Evolutionary conservation across 1,284 basidiomycete genomes (phyloP), one percentile per base, ranked within the genome.

Genomic region (Melanopsichium pennsylvanicum): DNA sequence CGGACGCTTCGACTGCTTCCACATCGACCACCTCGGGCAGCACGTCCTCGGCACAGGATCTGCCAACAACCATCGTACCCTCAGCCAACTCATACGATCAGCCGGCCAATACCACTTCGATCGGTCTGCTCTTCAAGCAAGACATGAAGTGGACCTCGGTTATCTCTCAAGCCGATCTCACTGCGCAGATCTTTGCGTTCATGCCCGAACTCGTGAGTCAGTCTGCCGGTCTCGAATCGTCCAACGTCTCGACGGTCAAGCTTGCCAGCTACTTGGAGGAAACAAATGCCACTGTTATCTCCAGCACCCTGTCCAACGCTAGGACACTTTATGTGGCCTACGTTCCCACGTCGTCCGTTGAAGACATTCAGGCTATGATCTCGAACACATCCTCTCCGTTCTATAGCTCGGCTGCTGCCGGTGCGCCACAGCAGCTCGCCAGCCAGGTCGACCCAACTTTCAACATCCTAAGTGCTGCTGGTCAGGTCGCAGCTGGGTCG

Each of bases 151-250:
- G 78, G 78, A 48, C 44, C n/a, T 75, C 70, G 67, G 51, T 80
- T 23, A 70, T 69, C 15, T 48, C 42, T 22, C 75, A 77, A 49
- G 63, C 77, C 15, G 75, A 68, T 22, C 63, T 78, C 9, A 75
- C 75, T 13, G 75, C 77, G 6, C 78, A 80, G 52, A 67, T 80
- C 50, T 78, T 80, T 58, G 75, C 70, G 11, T 79, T 75, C 31
- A 74, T 80, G 72, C 78, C 78, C 6, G 46, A 35, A n/a, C 49
- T 80, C 9, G 52, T 80, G 7, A 59, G 70, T 23, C 29, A 51
- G 16, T 52, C 66, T 6, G 48, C 72, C 16, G 58, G 56, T 8
- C 22, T 67, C 10, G 56, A 56, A 1, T 27, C 57, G 21, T 42
- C 50, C 45, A 46, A 74, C 18, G 58, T 76, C 12, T 68, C 61